These are phyloP conservation scores for Rubia tinctorum DNA, from an alignment of 305 asterid species.

Conservation along the genomic window DNA sequence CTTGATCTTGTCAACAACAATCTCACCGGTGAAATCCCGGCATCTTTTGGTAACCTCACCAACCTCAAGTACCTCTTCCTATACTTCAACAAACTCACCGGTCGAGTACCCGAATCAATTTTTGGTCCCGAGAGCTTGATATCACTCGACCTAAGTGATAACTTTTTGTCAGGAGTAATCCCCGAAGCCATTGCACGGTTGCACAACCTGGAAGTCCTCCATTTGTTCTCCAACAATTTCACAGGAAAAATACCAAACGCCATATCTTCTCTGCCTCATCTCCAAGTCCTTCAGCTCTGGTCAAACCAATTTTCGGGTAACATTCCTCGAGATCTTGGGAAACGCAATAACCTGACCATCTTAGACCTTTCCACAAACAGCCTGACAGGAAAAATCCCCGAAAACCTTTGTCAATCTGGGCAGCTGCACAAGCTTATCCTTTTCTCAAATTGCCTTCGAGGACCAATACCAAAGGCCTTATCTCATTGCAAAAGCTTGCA, in stretches of 20 bases:
- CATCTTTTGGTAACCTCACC: slow-evolving; percentile 71
- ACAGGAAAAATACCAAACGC: slow-evolving; percentile 64
- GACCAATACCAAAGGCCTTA: slow-evolving; percentile 55
- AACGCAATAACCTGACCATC: slow-evolving; percentile 57
- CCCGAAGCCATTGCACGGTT: slow-evolving; percentile 39
- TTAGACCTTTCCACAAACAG: slow-evolving; percentile 78
- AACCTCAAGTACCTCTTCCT: slow-evolving; percentile 61
- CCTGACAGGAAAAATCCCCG: slow-evolving; percentile 67
- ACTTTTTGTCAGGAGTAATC: slow-evolving; percentile 61
- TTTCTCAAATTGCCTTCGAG: slow-evolving; percentile 60
- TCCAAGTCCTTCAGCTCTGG: slow-evolving; percentile 81
- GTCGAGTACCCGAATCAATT: slow-evolving; percentile 51
- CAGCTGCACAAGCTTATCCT: slow-evolving; percentile 66
- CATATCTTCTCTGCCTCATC: slow-evolving; percentile 53
- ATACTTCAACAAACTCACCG: slow-evolving; percentile 67
- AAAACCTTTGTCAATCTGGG: slow-evolving; percentile 46
- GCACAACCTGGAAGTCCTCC: slow-evolving; percentile 58
- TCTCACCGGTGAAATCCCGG: slow-evolving; percentile 78
- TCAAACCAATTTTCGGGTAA: slow-evolving; percentile 58
- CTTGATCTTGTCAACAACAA: slow-evolving; percentile 80
- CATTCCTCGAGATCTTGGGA: slow-evolving; percentile 63
- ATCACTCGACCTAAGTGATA: slow-evolving; percentile 82
- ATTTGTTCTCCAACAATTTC: slow-evolving; percentile 67
- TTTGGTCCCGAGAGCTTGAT: slow-evolving; percentile 44
- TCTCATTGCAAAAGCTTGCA: slow-evolving; percentile 58